phyloP scores from a whole-genome alignment of 805 yeast genomes.

The Debaryomyces castellii region DNA sequence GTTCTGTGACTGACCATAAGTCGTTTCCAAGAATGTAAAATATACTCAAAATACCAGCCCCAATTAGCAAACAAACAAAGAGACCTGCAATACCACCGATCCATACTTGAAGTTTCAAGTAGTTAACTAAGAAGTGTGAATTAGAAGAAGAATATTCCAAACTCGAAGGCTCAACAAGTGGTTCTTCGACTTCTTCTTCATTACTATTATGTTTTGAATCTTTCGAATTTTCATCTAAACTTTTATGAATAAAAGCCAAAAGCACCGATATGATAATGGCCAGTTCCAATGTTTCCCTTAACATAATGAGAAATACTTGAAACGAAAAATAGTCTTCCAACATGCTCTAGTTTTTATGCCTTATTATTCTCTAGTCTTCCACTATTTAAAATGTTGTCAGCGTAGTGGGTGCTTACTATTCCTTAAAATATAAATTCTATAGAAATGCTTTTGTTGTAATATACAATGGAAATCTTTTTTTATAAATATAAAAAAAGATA shows the following conservation, averaged over 20 bases:
- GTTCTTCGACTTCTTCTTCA: background rate
- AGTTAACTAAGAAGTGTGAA: slow-evolving; percentile 9
- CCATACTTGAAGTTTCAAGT: slow-evolving; percentile 42
- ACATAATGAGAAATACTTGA: slow-evolving; percentile 70
- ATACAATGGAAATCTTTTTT: slow-evolving; percentile 26
- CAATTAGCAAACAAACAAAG: slow-evolving; percentile 37
- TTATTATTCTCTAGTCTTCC: too few species aligned
- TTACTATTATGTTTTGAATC: background rate
- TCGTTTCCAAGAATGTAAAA: slow-evolving; percentile 44
- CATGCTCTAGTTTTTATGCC: background rate
- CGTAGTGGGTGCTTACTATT: too few species aligned
- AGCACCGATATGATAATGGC: slow-evolving; percentile 75
- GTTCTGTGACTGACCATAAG: slow-evolving; percentile 46
- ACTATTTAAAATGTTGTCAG: too few species aligned
- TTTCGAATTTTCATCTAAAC: slow-evolving; percentile 19
- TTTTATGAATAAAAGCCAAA: slow-evolving; percentile 68
- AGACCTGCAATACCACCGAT: slow-evolving; percentile 43
- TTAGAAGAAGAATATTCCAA: background rate
- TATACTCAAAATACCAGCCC: slow-evolving; percentile 35
- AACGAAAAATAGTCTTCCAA: slow-evolving; percentile 55
- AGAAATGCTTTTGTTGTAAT: slow-evolving; percentile 74
- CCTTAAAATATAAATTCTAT: slow-evolving; percentile 2
- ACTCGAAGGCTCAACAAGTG: background rate
- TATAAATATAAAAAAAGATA: background rate
- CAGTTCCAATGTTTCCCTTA: slow-evolving; percentile 73